phyloP scores from a whole-genome alignment of 148 eudicot genomes.

The Rhododendron vialii region DNA sequence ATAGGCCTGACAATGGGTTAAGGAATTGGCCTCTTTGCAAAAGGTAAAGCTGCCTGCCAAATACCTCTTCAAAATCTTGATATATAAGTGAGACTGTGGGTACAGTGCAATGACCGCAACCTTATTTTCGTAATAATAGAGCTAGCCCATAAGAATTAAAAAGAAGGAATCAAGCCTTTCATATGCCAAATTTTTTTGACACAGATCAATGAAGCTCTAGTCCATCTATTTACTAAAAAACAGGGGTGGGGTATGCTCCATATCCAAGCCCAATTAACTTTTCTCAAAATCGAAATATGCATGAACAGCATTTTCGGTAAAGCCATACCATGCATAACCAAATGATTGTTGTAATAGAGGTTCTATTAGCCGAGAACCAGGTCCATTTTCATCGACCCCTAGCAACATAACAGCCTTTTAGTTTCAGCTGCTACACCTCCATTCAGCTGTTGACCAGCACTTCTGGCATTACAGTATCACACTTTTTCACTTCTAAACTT shows the following conservation, averaged over 20 bases:
- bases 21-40: not conserved
- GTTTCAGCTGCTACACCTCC: slow-evolving; percentile 7
- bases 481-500: not conserved
- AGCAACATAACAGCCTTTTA: not conserved
- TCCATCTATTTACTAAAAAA: not conserved
- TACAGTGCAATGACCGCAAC: not conserved
- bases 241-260: not conserved
- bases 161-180: not conserved
- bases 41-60: not conserved
- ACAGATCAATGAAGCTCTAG: no score
- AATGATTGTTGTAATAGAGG: not conserved
- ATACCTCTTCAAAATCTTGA: not conserved
- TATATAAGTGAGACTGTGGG: not conserved
- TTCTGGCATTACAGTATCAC: not conserved
- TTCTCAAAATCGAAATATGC: not conserved
- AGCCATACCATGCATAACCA: not conserved
- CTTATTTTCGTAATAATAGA: not conserved
- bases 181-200: not conserved
- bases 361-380: not conserved
- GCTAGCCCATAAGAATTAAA: no score
- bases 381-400: not conserved
- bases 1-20: not conserved
- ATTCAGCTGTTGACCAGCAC: not conserved
- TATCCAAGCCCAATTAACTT: not conserved
- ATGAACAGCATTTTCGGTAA: not conserved